Evolutionary conservation across 2,329 filamentous ascomycete genomes (phyloP).

Genomic region (Xylaria sp.): DNA sequence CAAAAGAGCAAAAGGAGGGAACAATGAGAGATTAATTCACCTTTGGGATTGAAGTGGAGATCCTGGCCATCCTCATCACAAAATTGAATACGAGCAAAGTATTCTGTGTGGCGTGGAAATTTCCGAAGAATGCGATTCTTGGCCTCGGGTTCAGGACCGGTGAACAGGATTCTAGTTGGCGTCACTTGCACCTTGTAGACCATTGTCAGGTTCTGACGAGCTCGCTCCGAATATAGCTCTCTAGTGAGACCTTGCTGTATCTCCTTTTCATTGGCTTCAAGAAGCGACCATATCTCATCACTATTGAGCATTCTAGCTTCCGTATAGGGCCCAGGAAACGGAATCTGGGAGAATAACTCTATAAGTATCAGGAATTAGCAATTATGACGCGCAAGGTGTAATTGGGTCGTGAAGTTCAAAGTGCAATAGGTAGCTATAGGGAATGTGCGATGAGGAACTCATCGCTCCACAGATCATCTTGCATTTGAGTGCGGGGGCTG

Average conservation of each 20-base stretch:
- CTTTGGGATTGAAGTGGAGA: conserved; percentile 65
- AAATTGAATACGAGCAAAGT: conserved; percentile 77
- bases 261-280: conserved; percentile 56
- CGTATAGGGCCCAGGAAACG: conserved; percentile 63
- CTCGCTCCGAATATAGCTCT: conserved; percentile 44
- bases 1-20: background rate
- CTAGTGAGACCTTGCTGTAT: conserved; percentile 45
- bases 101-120: conserved; percentile 66
- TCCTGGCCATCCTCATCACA: conserved; percentile 76
- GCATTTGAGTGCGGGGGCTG: background rate
- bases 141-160: conserved; percentile 72
- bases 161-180: conserved; percentile 65
- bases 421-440: background rate
- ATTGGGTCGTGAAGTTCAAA: background rate
- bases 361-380: background rate
- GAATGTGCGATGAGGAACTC: conserved; percentile 52
- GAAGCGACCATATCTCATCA: conserved; percentile 45
- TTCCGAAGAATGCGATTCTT: conserved; percentile 78
- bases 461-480: background rate
- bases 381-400: background rate
- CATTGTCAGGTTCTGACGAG: conserved; percentile 56
- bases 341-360: conserved; percentile 61
- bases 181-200: conserved; percentile 69
- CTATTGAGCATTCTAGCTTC: conserved; percentile 55
- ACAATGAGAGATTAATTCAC: background rate